phyloP scores from a whole-genome alignment of 345 rosid genomes.

The Ceriops zippeliana region DNA sequence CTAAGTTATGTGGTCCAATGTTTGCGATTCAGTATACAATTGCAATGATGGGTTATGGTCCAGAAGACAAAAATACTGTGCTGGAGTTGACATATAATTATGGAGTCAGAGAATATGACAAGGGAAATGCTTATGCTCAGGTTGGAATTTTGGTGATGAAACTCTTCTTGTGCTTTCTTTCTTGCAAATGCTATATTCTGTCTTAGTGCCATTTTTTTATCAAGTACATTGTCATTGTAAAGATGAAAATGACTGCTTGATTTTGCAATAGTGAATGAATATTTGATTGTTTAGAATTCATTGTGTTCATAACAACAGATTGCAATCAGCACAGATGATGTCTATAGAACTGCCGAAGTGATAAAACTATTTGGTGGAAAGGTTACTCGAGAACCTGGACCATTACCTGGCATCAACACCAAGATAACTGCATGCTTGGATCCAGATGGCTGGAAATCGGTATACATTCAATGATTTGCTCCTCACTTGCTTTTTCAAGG shows the following conservation, averaged over 20 bases:
- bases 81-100: conserved; percentile 87
- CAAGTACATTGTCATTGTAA: no score
- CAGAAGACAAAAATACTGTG: conserved; percentile 78
- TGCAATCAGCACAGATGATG: conserved; percentile 95
- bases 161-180: no score
- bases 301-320: conserved; percentile 41
- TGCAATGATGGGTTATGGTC: conserved; percentile 92
- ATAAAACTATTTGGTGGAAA: conserved; percentile 77
- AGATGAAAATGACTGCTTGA: no score
- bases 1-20: conserved; percentile 7
- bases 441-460: conserved; percentile 98
- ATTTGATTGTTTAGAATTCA: background rate
- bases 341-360: conserved; percentile 87
- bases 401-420: conserved; percentile 82
- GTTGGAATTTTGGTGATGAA: conserved; percentile 23
- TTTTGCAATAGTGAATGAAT: no score
- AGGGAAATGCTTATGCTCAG: conserved; percentile 90
- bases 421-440: conserved; percentile 95
- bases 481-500: no score
- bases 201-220: no score
- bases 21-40: conserved; percentile 42
- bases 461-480: conserved; percentile 14
- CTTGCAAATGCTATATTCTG: no score
- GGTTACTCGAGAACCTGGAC: conserved; percentile 86
- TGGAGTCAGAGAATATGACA: conserved; percentile 79